Conservation (phyloP, 2,329 filamentous ascomycete species). For the Curvularia sp. region DNA sequence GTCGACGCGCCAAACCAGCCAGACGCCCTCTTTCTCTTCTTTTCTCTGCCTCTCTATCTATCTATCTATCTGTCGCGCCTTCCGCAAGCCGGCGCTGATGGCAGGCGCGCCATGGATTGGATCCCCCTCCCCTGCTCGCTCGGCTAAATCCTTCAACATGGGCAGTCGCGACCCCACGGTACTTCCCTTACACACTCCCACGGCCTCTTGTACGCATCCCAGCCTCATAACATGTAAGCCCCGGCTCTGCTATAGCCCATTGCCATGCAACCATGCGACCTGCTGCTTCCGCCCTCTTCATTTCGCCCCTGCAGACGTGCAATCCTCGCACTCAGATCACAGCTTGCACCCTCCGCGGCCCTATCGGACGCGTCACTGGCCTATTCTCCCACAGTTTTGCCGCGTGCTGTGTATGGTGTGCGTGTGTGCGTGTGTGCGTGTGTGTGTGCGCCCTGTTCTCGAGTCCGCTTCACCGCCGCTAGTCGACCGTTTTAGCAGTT, state of each 20-base stretch:
- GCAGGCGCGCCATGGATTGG: neutral
- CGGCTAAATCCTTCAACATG: constrained; percentile 35
- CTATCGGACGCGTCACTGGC: constrained; percentile 35
- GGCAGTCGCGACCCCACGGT: constrained; percentile 24
- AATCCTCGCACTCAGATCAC: constrained; percentile 14
- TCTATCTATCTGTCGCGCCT: neutral
- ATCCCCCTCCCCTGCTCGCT: constrained; percentile 13
- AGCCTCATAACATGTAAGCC: constrained; percentile 15
- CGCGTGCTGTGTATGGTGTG: constrained; percentile 18
- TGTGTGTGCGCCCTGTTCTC: constrained; percentile 21
- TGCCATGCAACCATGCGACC: constrained; percentile 20
- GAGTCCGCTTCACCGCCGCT: constrained; percentile 37
- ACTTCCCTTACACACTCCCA: constrained; percentile 15
- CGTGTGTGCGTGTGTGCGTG: neutral
- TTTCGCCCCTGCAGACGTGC: constrained; percentile 37
- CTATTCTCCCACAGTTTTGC: constrained; percentile 29
- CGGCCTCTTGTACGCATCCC: neutral
- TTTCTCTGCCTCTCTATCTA: neutral
- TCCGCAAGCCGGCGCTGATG: neutral
- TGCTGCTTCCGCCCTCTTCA: constrained; percentile 30
- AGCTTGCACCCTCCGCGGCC: constrained; percentile 24
- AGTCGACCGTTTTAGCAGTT: constrained; percentile 48
- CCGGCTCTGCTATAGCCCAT: constrained; percentile 31
- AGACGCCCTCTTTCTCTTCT: constrained; percentile 12
- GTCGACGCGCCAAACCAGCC: neutral